Evolutionary conservation across 2,329 filamentous ascomycete genomes (phyloP).

Genomic region (Ceratocystis diversiconidia): DNA sequence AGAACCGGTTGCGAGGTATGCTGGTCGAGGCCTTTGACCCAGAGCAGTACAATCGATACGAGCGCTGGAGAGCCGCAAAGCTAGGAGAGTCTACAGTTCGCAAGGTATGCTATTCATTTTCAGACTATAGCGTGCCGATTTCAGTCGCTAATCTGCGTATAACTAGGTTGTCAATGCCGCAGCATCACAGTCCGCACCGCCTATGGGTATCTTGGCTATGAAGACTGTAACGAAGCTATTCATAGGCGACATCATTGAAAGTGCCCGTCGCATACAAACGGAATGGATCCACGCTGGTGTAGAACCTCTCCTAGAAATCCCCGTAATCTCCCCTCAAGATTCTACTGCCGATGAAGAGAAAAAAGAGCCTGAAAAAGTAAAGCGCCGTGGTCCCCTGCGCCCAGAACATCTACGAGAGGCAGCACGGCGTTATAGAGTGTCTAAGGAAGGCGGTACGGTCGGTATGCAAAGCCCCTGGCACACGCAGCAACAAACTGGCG

Average conservation of each 20-base stretch:
- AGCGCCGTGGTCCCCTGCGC: slow-evolving; percentile 43
- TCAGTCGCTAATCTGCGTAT: not conserved
- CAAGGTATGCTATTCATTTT: slow-evolving; percentile 33
- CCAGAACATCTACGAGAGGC: slow-evolving; percentile 66
- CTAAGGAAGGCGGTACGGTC: slow-evolving; percentile 48
- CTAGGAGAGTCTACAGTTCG: slow-evolving; percentile 55
- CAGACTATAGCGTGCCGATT: slow-evolving; percentile 8
- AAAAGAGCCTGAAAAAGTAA: slow-evolving; percentile 3
- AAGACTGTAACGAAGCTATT: slow-evolving; percentile 64
- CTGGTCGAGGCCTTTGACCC: slow-evolving; percentile 49
- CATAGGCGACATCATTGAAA: slow-evolving; percentile 60
- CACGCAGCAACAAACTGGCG: slow-evolving; percentile 43
- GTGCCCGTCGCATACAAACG: slow-evolving; percentile 53
- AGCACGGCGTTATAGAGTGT: slow-evolving; percentile 49
- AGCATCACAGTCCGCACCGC: slow-evolving; percentile 62
- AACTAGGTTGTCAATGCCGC: slow-evolving; percentile 62
- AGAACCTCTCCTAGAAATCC: slow-evolving; percentile 42
- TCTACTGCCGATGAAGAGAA: slow-evolving; percentile 20
- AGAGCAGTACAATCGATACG: slow-evolving; percentile 56
- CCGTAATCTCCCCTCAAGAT: slow-evolving; percentile 28
- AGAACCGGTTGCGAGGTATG: slow-evolving; percentile 42
- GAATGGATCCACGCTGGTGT: slow-evolving; percentile 50
- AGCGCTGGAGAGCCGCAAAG: slow-evolving; percentile 55
- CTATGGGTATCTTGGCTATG: slow-evolving; percentile 60
- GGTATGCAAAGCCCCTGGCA: slow-evolving; percentile 48